Percentiles rank a stretch among this genome's conserved stretches.
These are phyloP conservation scores for Pyrenochaeta sp. DNA, from an alignment of 2,329 filamentous ascomycete species.

Conservation along the genomic window DNA sequence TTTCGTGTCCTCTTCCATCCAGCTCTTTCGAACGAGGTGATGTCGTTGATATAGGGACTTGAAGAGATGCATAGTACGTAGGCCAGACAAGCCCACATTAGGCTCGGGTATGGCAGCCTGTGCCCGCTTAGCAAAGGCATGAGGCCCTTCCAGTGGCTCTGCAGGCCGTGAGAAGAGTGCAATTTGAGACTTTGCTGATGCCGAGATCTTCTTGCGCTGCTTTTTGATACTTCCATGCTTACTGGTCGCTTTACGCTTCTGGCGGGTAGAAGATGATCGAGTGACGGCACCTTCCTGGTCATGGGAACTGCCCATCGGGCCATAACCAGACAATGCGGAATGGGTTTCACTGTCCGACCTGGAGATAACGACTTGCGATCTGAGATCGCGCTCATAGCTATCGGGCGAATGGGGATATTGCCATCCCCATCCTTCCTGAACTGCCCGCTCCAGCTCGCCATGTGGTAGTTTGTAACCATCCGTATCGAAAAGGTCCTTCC, in stretches of 20 bases:
- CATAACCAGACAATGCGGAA: slow-evolving; percentile 31
- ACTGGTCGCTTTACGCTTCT: slow-evolving; percentile 49
- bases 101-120: slow-evolving; percentile 82
- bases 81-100: slow-evolving; percentile 75
- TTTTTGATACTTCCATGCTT: slow-evolving; percentile 58
- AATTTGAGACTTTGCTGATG: slow-evolving; percentile 51
- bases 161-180: slow-evolving; percentile 57
- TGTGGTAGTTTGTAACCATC: slow-evolving; percentile 82
- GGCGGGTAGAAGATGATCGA: slow-evolving; percentile 40
- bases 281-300: slow-evolving; percentile 40
- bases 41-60: slow-evolving; percentile 96
- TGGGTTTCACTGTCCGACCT: slow-evolving; percentile 51
- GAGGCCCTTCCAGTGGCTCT: slow-evolving; percentile 76
- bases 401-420: slow-evolving; percentile 81
- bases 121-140: slow-evolving; percentile 87
- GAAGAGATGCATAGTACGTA: slow-evolving; percentile 88
- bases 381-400: slow-evolving; percentile 83
- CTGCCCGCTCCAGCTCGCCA: slow-evolving; percentile 84
- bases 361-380: slow-evolving; percentile 55
- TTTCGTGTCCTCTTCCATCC: slow-evolving; percentile 83
- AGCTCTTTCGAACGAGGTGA: slow-evolving; percentile 86
- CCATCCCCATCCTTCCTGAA: slow-evolving; percentile 96
- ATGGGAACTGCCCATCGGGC: slow-evolving; percentile 13
- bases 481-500: slow-evolving; percentile 88
- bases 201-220: slow-evolving; percentile 62